Conservation (phyloP, 176 grass and related monocot genomes). For the Triticum turgidum region DNA sequence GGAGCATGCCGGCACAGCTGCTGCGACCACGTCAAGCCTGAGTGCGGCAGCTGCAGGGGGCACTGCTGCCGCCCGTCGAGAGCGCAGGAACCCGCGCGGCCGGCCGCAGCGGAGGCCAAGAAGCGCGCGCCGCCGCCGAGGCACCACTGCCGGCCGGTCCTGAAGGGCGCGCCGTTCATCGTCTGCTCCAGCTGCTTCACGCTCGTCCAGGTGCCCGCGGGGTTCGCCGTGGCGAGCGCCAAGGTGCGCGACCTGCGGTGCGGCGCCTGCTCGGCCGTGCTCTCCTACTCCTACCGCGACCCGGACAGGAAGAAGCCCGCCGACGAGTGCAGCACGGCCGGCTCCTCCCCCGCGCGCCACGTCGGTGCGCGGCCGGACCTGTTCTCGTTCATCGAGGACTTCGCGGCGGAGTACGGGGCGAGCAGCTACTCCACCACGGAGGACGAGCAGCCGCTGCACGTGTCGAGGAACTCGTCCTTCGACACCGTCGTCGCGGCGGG, state of each 20-base stretch:
- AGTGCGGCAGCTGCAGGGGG: constrained; percentile 35
- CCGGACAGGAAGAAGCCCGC: constrained; percentile 37
- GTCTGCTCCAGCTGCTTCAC: constrained; percentile 76
- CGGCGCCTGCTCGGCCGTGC: constrained; percentile 65
- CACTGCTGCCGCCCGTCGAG: constrained; percentile 26
- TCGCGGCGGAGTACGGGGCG: constrained; percentile 18
- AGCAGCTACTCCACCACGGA: constrained; percentile 66
- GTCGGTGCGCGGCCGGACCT: constrained; percentile 26
- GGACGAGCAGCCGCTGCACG: constrained; percentile 49
- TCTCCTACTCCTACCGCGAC: constrained; percentile 69
- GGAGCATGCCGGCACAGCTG: constrained; percentile 15
- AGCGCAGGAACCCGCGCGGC: background rate
- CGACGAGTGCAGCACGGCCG: background rate
- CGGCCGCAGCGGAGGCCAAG: constrained; percentile 27
- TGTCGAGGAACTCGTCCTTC: constrained; percentile 62
- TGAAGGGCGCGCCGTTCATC: constrained; percentile 88
- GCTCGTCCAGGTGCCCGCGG: constrained; percentile 67
- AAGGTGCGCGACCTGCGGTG: constrained; percentile 63
- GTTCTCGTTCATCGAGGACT: constrained; percentile 50
- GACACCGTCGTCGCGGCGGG: constrained; percentile 13
- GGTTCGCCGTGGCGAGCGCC: constrained; percentile 56
- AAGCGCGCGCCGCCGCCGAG: constrained; percentile 33
- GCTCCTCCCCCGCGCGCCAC: constrained; percentile 1
- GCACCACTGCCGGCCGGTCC: constrained; percentile 67
- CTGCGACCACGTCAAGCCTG: constrained; percentile 21